Evolutionary conservation across 2,329 filamentous ascomycete species (phyloP).

Genomic region (Clarireedia paspali): DNA sequence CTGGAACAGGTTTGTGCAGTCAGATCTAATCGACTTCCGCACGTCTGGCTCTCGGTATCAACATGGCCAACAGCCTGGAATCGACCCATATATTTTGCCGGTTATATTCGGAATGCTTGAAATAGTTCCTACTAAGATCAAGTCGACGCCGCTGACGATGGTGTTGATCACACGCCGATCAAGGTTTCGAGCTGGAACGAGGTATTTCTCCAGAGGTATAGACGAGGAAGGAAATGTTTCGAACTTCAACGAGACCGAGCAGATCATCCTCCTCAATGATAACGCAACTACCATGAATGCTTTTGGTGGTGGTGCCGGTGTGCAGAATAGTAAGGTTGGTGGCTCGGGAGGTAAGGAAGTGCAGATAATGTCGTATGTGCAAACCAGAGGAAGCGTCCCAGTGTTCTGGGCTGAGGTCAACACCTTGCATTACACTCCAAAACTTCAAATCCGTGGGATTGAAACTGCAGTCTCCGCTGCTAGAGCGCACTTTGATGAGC

Average conservation of each 20-base stretch:
- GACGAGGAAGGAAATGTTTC: conserved; percentile 93
- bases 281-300: conserved; percentile 65
- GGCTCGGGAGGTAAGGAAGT: conserved; percentile 59
- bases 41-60: conserved; percentile 53
- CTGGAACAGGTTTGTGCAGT: conserved; percentile 92
- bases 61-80: conserved; percentile 61
- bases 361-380: conserved; percentile 89
- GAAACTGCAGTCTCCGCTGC: conserved; percentile 75
- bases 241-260: conserved; percentile 98
- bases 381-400: conserved; percentile 92
- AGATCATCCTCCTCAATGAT: conserved; percentile 85
- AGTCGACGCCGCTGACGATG: conserved; percentile 75
- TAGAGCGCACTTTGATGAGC: conserved; percentile 83
- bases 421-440: conserved; percentile 83
- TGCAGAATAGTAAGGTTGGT: conserved; percentile 64
- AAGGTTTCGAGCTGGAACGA: conserved; percentile 78
- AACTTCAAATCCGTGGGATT: conserved; percentile 76
- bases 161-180: conserved; percentile 84
- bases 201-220: conserved; percentile 90
- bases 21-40: conserved; percentile 86
- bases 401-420: conserved; percentile 97
- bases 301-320: conserved; percentile 68
- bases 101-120: conserved; percentile 96
- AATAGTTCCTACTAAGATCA: conserved; percentile 79
- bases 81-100: conserved; percentile 88